These are phyloP conservation scores for Triticum monococcum DNA, from an alignment of 176 grass and related monocot genomes.

Conservation along the genomic window DNA sequence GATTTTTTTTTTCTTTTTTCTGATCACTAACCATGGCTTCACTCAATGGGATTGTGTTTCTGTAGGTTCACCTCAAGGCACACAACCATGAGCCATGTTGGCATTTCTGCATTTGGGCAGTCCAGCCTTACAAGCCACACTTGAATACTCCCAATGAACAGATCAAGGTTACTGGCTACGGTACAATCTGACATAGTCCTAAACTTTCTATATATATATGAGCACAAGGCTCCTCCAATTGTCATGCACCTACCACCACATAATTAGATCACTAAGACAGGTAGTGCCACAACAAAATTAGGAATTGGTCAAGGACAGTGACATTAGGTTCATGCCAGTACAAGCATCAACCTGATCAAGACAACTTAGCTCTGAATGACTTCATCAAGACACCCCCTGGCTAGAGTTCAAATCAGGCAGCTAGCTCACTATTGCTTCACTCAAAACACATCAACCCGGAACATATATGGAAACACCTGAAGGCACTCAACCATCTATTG, in stretches of 20 bases:
- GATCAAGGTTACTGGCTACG: neutral
- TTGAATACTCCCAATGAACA: neutral
- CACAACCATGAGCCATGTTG: neutral
- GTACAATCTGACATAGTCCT: neutral
- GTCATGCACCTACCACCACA: neutral
- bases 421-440: neutral
- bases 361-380: neutral
- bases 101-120: neutral
- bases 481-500: neutral
- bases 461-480: neutral
- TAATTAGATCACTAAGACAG: neutral
- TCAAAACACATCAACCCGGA: slow-evolving; percentile 8
- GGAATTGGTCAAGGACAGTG: neutral
- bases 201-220: neutral
- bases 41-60: neutral
- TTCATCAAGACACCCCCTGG: neutral
- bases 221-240: neutral
- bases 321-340: neutral
- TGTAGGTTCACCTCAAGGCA: neutral
- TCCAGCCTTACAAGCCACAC: neutral
- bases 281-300: neutral
- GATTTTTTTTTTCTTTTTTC: neutral
- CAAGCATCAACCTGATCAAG: neutral
- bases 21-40: neutral
- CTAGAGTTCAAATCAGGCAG: neutral